Base-by-base conservation (phyloP, 2,329 filamentous ascomycete genomes). In the Rachicladosporium sp. region DNA sequence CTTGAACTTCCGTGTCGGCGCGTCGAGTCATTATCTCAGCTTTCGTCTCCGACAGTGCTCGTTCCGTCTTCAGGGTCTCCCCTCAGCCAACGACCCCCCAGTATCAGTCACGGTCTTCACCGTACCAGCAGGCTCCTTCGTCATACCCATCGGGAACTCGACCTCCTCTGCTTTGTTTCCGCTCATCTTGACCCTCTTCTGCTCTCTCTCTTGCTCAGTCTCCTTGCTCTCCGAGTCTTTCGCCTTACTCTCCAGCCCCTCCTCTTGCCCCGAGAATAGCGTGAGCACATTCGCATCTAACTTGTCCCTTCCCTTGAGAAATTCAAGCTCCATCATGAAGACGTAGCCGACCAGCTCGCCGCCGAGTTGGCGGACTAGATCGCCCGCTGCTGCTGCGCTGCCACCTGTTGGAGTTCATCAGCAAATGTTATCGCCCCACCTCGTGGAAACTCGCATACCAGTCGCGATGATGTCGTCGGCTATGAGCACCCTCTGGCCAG, bases 401-500 rank as follows among this genome's bases (percentile, higher is more conserved):
- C 91, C 91, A 65, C 89, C 89, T 94, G n/a, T n/a, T 41, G 8
- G n/a, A 3, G 36, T 6, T 23, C n/a, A 35, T 41, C 21, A 41
- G 39, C 15, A 36, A 10, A 19, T 36, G 45, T 37, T 47, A 39
- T 29, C 15, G 41, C 10, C 4, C 2, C 11, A 23, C 15, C 12
- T 31, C 43, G 31, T 38, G 33, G 15, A 30, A 8, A 11, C 19
- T 31, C 42, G 66, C 80, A 62, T 71, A 94, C 89, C 89, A 49
- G 91, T 98, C 42, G 91, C 91, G 67, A 98, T 96, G 58, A 98
- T 93, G 62, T 98, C 91, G 63, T 98, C 91, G 27, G 98, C 87
- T 49, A 98, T 74, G 46, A 98, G 69, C 42, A 94, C 89, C 62
- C 81, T 88, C 68, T 94, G 85, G 29, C 88, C 88, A 37, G 76